Base-by-base conservation (phyloP, 1,139 yeast species). In the Wickerhamomyces sp. region DNA sequence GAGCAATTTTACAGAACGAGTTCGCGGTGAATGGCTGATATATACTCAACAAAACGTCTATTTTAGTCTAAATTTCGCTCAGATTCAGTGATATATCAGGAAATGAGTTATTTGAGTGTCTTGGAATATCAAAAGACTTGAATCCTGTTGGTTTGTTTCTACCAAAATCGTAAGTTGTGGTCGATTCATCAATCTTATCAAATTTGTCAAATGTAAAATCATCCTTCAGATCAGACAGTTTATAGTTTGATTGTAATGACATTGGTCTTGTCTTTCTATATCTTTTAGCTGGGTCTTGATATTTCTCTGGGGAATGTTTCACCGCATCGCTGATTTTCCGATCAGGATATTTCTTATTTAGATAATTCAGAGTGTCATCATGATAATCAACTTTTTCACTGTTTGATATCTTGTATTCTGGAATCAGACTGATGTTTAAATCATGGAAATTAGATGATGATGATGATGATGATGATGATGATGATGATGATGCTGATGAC, bases 131-230 rank as follows among this genome's bases (percentile, higher is more conserved):
- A 3, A 27, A 7, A n/a, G 33, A n/a, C 14, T 30, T 15, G 9
- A 14, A 6, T 2, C 15, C 14, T 14, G 30, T 37, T 18, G 23
- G 23, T 18, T 18, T 18, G 23, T 18, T 18, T 5, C 23, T 18
- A 5, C 23, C 23, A 6, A 37, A 30, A 18, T 37, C 40, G 14
- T 15, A 18, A 10, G 40, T 30, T 7, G 26, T 32, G 6, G 41
- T 33, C 5, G 41, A 39, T 10, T 39, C 37, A 15, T 39, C 41
- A 34, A 39, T 31, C 10, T 27, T 33, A 14, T 39, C 41, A 27
- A 34, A 33, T 15, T 15, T 34, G 14, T 33, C n/a, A 11, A 39
- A 39, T 4, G 27, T 14, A 14, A 27, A 39, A 14, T 39, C 41
- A 10, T 34, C 33, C 27, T 39, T 39, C 27, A 34, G 33, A 39